These are phyloP conservation scores for Clonostachys chloroleuca DNA, from an alignment of 2,329 filamentous ascomycete species.

Conservation along the genomic window DNA sequence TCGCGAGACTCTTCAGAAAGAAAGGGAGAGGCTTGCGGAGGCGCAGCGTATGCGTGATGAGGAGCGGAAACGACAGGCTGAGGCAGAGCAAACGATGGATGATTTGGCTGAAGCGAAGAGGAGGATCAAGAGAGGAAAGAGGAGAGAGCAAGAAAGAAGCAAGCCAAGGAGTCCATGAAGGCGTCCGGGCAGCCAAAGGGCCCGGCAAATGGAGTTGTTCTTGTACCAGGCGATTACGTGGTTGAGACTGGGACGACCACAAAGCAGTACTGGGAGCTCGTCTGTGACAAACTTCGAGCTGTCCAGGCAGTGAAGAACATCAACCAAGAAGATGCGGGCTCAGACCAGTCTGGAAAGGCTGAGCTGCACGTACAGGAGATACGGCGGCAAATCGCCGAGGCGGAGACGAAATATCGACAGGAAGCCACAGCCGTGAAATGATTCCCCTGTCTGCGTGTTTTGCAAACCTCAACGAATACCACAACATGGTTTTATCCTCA, in stretches of 20 bases:
- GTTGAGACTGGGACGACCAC: conserved; percentile 18
- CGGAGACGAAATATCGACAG: conserved; percentile 26
- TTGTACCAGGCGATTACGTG: conserved; percentile 27
- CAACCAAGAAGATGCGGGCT: conserved; percentile 13
- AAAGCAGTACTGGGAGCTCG: conserved; percentile 31
- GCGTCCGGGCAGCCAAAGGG: conserved; percentile 12
- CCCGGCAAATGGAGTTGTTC: conserved; percentile 24
- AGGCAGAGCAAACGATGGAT: conserved; percentile 30
- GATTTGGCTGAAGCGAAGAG: conserved; percentile 28
- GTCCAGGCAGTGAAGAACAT: conserved; percentile 27
- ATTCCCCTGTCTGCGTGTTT: too few species aligned
- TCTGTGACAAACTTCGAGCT: conserved; percentile 33
- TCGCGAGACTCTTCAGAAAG: conserved; percentile 26
- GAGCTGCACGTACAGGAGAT: conserved; percentile 19
- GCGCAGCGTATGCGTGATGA: conserved; percentile 28
- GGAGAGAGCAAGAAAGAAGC: conserved; percentile 29
- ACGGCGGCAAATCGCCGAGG: conserved; percentile 27
- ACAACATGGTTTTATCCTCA: too few species aligned
- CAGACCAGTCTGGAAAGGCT: conserved; percentile 18
- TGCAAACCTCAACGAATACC: too few species aligned
- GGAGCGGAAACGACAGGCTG: conserved; percentile 24
- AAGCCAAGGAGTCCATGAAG: conserved; percentile 27
- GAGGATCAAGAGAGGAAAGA: conserved; percentile 32
- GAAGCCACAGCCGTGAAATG: conserved; percentile 4
- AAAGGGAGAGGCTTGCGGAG: conserved; percentile 28